phyloP scores from a whole-genome alignment of 2,329 filamentous ascomycete species.

The Septoria petroselini region DNA sequence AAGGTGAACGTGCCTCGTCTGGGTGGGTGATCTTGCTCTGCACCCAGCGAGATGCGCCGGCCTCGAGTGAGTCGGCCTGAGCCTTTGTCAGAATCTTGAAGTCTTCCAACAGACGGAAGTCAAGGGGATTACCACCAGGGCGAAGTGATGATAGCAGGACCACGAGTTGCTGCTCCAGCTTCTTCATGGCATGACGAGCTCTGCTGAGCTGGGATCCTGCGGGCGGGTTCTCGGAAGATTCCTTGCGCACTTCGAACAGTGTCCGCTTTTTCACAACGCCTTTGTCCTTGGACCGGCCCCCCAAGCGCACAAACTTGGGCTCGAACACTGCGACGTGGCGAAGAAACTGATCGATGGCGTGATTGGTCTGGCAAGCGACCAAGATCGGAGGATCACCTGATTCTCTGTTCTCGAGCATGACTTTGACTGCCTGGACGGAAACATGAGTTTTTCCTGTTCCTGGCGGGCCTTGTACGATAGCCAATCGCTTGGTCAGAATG shows the following conservation, averaged over 20 bases:
- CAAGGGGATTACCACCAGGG: slow-evolving; percentile 47
- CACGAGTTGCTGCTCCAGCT: slow-evolving; percentile 43
- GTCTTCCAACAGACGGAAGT: slow-evolving; percentile 53
- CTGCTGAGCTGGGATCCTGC: slow-evolving; percentile 42
- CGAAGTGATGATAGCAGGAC: slow-evolving; percentile 47
- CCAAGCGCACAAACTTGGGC: slow-evolving; percentile 62
- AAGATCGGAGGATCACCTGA: slow-evolving; percentile 65
- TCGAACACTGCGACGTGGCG: slow-evolving; percentile 61
- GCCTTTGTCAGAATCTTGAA: slow-evolving; percentile 58
- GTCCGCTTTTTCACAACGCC: slow-evolving; percentile 63
- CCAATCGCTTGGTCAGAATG: slow-evolving; percentile 68
- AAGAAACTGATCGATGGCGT: slow-evolving; percentile 81
- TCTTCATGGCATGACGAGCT: slow-evolving; percentile 45
- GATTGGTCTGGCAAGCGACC: slow-evolving; percentile 83
- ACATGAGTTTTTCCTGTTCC: slow-evolving; percentile 76
- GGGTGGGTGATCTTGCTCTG: slow-evolving; percentile 27
- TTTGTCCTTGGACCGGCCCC: slow-evolving; percentile 65
- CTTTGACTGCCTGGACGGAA: slow-evolving; percentile 67
- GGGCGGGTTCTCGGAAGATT: slow-evolving; percentile 36
- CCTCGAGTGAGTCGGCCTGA: slow-evolving; percentile 62
- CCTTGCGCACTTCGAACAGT: slow-evolving; percentile 59
- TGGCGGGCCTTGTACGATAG: slow-evolving; percentile 81
- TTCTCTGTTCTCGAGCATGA: slow-evolving; percentile 60
- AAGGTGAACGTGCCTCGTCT: slow-evolving; percentile 30
- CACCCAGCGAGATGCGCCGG: slow-evolving; percentile 45